Percentiles rank a stretch among this genome's conserved stretches.
phyloP scores from a whole-genome alignment of 1,284 basidiomycete species.

The Malassezia restricta region DNA sequence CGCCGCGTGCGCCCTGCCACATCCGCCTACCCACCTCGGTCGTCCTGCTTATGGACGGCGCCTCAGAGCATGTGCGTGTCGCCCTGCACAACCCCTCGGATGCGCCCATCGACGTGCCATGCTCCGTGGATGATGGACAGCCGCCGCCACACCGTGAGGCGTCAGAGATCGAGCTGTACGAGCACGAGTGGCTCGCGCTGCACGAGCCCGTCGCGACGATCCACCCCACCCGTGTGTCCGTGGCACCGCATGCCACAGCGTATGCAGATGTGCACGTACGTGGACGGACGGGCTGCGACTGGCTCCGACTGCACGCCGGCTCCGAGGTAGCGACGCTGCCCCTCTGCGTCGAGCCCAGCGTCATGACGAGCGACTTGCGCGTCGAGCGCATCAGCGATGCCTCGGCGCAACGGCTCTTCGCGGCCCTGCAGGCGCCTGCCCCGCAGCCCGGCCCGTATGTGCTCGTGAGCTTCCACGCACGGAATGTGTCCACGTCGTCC shows the following conservation, averaged over 20 bases:
- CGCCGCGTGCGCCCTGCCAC: no score
- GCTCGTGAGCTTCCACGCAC: conserved; percentile 70
- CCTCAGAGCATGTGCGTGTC: conserved; percentile 55
- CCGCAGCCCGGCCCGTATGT: conserved; percentile 54
- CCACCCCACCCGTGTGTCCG: conserved; percentile 23
- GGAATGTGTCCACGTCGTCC: conserved; percentile 70
- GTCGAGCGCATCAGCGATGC: conserved; percentile 21
- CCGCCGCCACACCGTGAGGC: no score
- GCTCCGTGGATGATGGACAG: no score
- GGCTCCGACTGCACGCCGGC: conserved; percentile 50
- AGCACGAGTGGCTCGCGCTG: conserved; percentile 71
- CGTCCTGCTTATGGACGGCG: conserved; percentile 52
- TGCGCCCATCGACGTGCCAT: no score
- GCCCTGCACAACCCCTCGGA: conserved; percentile 61
- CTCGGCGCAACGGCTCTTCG: not conserved
- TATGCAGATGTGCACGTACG: conserved; percentile 62
- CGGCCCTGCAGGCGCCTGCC: not conserved
- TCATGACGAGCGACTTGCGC: conserved; percentile 51
- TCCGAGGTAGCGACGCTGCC: conserved; percentile 57
- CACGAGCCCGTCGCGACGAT: conserved; percentile 55
- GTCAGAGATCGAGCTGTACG: conserved; percentile 58
- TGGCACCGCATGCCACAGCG: conserved; percentile 60
- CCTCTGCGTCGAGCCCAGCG: conserved; percentile 82
- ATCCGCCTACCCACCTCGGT: conserved; percentile 48
- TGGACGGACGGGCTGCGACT: conserved; percentile 76